Percentiles rank a stretch among this genome's conserved stretches.
Evolutionary conservation across 805 yeast genomes (phyloP).

Genomic region (Zygosaccharomyces gambellarensis): DNA sequence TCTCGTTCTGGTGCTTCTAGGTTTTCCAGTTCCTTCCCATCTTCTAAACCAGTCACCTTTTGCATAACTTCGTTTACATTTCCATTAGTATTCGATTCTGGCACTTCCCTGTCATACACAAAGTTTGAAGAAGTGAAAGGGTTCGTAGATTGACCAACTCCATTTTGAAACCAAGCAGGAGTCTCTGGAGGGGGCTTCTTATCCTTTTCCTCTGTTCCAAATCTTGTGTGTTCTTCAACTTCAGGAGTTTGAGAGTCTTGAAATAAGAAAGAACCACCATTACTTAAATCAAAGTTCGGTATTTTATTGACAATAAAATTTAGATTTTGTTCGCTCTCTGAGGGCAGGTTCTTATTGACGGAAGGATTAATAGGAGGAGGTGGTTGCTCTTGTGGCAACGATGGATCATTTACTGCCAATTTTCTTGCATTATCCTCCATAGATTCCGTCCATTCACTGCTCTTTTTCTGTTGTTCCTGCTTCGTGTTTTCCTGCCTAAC

Average conservation of each 20-base stretch:
- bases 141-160: slow-evolving; percentile 10
- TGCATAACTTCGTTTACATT: slow-evolving; percentile 7
- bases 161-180: slow-evolving; percentile 33
- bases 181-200: slow-evolving; percentile 18
- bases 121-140: slow-evolving; percentile 21
- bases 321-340: slow-evolving; percentile 25
- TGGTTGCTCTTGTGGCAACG: background rate
- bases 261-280: slow-evolving; percentile 20
- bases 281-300: slow-evolving; percentile 15
- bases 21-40: background rate
- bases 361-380: background rate
- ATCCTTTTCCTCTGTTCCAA: slow-evolving; percentile 3
- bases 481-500: slow-evolving; percentile 2
- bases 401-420: background rate
- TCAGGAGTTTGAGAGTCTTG: slow-evolving; percentile 7
- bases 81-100: slow-evolving; percentile 23
- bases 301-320: slow-evolving; percentile 21
- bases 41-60: slow-evolving; percentile 20
- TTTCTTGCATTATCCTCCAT: slow-evolving; percentile 12
- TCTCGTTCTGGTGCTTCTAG: background rate
- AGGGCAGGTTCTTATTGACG: slow-evolving; percentile 1
- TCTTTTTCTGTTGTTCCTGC: slow-evolving; percentile 28
- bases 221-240: slow-evolving; percentile 1
- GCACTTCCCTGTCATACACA: slow-evolving; percentile 17
- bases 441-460: slow-evolving; percentile 36